Percentiles rank a stretch among this genome's conserved stretches.
phyloP scores from a whole-genome alignment of 2,329 filamentous ascomycete genomes.

The Clonostachys rhizophaga region DNA sequence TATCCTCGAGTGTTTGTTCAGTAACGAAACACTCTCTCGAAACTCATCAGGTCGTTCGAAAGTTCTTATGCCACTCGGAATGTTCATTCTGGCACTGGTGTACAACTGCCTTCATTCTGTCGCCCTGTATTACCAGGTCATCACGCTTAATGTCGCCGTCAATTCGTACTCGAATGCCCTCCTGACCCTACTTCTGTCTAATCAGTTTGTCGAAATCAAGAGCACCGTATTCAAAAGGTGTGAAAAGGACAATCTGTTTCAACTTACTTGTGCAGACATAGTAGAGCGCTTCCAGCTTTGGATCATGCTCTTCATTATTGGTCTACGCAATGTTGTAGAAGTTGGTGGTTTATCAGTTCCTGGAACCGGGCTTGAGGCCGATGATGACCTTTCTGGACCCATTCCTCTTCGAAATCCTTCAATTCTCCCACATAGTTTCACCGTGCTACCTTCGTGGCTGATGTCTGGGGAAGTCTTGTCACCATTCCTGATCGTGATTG shows the following conservation, averaged over 20 bases:
- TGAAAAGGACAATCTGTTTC: slow-evolving; percentile 96
- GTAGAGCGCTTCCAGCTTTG: slow-evolving; percentile 97
- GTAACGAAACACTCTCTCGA: slow-evolving; percentile 84
- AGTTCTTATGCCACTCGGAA: slow-evolving; percentile 79
- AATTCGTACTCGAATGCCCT: slow-evolving; percentile 98
- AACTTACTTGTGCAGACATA: slow-evolving; percentile 92
- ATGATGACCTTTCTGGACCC: slow-evolving; percentile 33
- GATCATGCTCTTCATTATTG: slow-evolving; percentile 96
- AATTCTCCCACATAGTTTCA: slow-evolving; percentile 87
- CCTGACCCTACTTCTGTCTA: slow-evolving; percentile 86
- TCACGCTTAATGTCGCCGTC: slow-evolving; percentile 94
- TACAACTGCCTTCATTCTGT: slow-evolving; percentile 89
- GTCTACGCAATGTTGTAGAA: slow-evolving; percentile 92
- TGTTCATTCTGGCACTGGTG: slow-evolving; percentile 80
- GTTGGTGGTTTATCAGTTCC: slow-evolving; percentile 76
- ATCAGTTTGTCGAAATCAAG: slow-evolving; percentile 99
- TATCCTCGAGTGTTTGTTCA: slow-evolving; percentile 93
- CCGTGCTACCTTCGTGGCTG: slow-evolving; percentile 75
- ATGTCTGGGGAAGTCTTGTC: slow-evolving; percentile 81
- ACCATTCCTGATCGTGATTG: slow-evolving; percentile 89
- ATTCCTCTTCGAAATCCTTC: slow-evolving; percentile 63
- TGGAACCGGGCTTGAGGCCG: slow-evolving; percentile 43
- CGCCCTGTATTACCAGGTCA: slow-evolving; percentile 93
- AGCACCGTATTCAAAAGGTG: slow-evolving; percentile 98
- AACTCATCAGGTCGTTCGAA: slow-evolving; percentile 88